Percentiles rank a stretch among this genome's conserved stretches.
These are phyloP conservation scores for Striga hermonthica DNA, from an alignment of 305 asterid species.

Conservation along the genomic window DNA sequence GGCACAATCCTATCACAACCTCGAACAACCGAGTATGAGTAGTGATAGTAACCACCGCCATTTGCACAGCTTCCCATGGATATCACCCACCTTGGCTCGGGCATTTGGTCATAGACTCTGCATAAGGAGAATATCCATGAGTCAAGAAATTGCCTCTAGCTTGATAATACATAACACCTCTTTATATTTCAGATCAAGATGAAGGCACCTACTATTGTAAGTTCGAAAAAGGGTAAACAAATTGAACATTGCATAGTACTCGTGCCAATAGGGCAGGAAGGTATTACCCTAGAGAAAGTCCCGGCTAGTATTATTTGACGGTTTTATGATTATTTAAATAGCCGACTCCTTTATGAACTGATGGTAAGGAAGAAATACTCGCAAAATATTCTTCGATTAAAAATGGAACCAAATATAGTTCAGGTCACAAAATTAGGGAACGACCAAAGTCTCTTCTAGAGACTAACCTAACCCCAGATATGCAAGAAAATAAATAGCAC, in stretches of 20 bases:
- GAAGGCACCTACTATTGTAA: neutral
- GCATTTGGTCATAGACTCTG: constrained; percentile 83
- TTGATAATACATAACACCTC: neutral
- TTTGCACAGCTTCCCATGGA: constrained; percentile 85
- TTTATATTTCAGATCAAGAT: neutral
- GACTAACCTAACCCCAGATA: too few species aligned
- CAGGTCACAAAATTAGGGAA: too few species aligned
- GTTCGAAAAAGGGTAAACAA: neutral
- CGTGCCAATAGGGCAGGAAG: neutral
- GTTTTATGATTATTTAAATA: neutral
- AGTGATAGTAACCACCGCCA: constrained; percentile 76
- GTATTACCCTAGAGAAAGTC: neutral
- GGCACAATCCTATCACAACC: constrained; percentile 73
- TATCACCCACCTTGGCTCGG: constrained; percentile 77
- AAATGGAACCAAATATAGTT: neutral
- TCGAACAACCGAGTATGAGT: constrained; percentile 67
- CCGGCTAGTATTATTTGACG: neutral
- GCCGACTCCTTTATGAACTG: neutral
- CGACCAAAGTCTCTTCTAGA: too few species aligned
- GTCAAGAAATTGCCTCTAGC: neutral
- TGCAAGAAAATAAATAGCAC: too few species aligned
- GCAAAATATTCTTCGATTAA: neutral
- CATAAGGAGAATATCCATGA: constrained; percentile 10
- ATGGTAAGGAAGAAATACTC: neutral
- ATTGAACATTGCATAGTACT: neutral